A percentile compares a stretch with the other conserved stretches of the same genome.
Evolutionary conservation across 2,329 filamentous ascomycete genomes (phyloP).

Genomic region (Sphaerulina vaccinii): DNA sequence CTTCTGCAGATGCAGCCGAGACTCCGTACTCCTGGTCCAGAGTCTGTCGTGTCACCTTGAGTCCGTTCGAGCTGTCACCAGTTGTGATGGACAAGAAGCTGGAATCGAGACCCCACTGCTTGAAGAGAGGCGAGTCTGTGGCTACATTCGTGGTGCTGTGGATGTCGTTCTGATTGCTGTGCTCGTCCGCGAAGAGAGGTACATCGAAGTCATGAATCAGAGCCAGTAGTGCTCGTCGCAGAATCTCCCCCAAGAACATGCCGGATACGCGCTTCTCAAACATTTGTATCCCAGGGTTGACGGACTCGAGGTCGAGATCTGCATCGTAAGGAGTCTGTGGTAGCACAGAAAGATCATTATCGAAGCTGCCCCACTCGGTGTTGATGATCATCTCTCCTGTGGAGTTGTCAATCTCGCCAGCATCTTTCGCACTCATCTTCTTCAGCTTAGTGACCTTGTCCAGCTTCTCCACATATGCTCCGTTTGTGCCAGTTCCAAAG

Average conservation of each 20-base stretch:
- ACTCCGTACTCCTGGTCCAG: slow-evolving; percentile 76
- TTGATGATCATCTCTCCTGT: slow-evolving; percentile 98
- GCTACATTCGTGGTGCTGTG: slow-evolving; percentile 69
- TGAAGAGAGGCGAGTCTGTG: slow-evolving; percentile 65
- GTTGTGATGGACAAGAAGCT: slow-evolving; percentile 85
- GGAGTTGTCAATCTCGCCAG: slow-evolving; percentile 67
- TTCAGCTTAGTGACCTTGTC: slow-evolving; percentile 76
- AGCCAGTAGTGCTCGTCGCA: slow-evolving; percentile 72
- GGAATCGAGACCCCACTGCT: slow-evolving; percentile 87
- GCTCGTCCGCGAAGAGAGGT: slow-evolving; percentile 72
- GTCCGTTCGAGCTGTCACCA: slow-evolving; percentile 70
- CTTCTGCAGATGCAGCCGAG: slow-evolving; percentile 72
- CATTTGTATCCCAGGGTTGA: slow-evolving; percentile 95
- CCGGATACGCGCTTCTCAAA: slow-evolving; percentile 98
- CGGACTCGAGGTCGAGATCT: slow-evolving; percentile 72
- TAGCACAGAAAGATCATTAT: slow-evolving; percentile 85
- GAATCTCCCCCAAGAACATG: slow-evolving; percentile 96
- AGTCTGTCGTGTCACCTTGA: slow-evolving; percentile 71
- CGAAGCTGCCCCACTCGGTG: slow-evolving; percentile 97
- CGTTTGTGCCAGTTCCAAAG: slow-evolving; percentile 96
- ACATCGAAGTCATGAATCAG: slow-evolving; percentile 67
- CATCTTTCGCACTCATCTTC: slow-evolving; percentile 41
- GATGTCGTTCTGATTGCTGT: slow-evolving; percentile 67
- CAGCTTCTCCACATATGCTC: slow-evolving; percentile 93
- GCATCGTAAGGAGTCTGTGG: slow-evolving; percentile 82